phyloP scores from a whole-genome alignment of 2,329 filamentous ascomycete species.

The Cladobotryum protrusum region DNA sequence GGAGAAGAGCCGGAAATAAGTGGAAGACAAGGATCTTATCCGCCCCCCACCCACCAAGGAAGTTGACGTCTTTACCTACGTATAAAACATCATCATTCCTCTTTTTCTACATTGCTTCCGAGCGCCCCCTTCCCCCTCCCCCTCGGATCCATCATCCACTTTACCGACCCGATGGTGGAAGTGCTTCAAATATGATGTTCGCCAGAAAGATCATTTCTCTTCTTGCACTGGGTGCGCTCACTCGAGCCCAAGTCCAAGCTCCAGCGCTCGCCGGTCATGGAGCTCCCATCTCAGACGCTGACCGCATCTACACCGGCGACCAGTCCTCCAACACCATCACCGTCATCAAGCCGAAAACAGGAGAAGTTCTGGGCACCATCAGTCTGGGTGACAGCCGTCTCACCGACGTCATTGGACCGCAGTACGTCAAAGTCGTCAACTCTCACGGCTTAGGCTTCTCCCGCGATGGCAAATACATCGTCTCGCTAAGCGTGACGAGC shows the following conservation, averaged over 20 bases:
- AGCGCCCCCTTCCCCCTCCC: no score
- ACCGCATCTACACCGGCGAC: constrained; percentile 11
- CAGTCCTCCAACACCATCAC: constrained; percentile 11
- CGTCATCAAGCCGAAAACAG: constrained; percentile 11
- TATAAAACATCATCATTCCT: no score
- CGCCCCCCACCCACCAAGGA: no score
- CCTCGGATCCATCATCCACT: no score
- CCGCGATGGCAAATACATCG: constrained; percentile 11
- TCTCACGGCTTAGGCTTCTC: constrained; percentile 14
- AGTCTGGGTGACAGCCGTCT: constrained; percentile 9
- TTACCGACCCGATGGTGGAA: no score
- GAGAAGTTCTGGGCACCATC: constrained; percentile 13
- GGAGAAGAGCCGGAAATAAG: no score
- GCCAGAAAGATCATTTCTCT: no score
- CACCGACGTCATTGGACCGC: constrained; percentile 8
- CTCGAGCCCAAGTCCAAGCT: constrained; percentile 3
- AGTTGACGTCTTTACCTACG: no score
- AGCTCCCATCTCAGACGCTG: constrained; percentile 5
- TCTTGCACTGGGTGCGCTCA: background rate
- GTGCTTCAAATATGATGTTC: no score
- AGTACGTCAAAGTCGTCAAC: constrained; percentile 11
- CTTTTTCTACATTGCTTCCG: no score
- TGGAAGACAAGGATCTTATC: no score
- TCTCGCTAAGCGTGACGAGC: constrained; percentile 13
- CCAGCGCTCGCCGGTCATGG: constrained; percentile 5